Conservation (phyloP, 805 yeast genomes). For the Hyphopichia homilentoma region DNA sequence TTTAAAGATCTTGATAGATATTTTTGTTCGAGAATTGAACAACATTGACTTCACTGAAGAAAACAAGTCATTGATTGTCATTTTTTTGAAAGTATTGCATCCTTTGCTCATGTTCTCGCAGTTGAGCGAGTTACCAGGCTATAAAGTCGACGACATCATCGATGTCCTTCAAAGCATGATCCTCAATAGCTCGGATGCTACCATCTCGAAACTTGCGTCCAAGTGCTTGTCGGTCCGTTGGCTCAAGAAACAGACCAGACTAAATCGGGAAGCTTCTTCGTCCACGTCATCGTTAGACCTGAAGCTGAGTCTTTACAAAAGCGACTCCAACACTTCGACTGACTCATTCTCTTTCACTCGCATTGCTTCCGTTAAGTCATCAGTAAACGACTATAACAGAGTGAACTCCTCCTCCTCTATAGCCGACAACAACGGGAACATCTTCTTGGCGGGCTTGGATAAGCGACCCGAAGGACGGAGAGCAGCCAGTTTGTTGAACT, state of each 20-base stretch:
- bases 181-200: slow-evolving; percentile 19
- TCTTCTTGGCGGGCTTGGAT: slow-evolving; percentile 14
- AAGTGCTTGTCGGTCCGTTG: slow-evolving; percentile 33
- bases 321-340: slow-evolving; percentile 5
- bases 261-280: slow-evolving; percentile 3
- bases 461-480: background rate
- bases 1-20: slow-evolving; percentile 77
- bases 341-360: slow-evolving; percentile 24
- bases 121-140: slow-evolving; percentile 43
- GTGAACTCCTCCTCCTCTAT: slow-evolving; percentile 20
- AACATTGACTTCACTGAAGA: slow-evolving; percentile 59
- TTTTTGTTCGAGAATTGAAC: slow-evolving; percentile 72
- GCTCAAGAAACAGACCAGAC: slow-evolving; percentile 17
- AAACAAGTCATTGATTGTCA: slow-evolving; percentile 44
- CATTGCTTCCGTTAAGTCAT: slow-evolving; percentile 32
- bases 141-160: slow-evolving; percentile 54
- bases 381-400: slow-evolving; percentile 32
- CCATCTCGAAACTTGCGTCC: slow-evolving; percentile 28
- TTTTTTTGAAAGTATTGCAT: slow-evolving; percentile 66
- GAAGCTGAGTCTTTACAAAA: slow-evolving; percentile 3
- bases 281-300: slow-evolving; percentile 12
- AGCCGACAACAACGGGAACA: slow-evolving; percentile 24
- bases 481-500: slow-evolving; percentile 21
- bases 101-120: slow-evolving; percentile 70
- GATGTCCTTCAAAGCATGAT: slow-evolving; percentile 49